phyloP scores from a whole-genome alignment of 306 rosid genomes.

The Astragalus membranaceus region DNA sequence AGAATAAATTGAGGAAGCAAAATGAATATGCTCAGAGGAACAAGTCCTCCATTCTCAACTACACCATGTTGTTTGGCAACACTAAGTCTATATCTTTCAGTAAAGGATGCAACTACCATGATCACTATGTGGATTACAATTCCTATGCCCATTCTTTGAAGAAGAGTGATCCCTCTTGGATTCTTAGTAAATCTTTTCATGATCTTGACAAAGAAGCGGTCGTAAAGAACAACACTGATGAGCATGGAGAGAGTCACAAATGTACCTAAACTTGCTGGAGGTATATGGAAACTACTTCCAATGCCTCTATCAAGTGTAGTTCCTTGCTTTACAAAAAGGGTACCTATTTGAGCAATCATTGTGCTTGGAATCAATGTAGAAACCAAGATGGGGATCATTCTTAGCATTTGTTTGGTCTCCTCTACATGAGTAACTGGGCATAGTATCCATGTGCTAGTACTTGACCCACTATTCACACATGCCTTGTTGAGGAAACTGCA shows the following conservation, averaged over 20 bases:
- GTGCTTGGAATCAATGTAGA: constrained; percentile 51
- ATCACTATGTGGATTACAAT: constrained; percentile 33
- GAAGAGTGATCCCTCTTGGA: constrained; percentile 69
- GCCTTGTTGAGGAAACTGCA: constrained; percentile 66
- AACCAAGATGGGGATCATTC: constrained; percentile 51
- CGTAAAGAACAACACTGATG: constrained; percentile 41
- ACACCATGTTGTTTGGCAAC: constrained; percentile 28
- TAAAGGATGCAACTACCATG: constrained; percentile 41
- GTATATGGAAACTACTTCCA: constrained; percentile 53
- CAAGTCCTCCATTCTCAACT: constrained; percentile 15
- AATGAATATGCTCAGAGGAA: constrained; percentile 54
- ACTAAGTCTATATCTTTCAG: constrained; percentile 48
- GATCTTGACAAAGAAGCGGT: constrained; percentile 44
- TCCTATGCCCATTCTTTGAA: constrained; percentile 66
- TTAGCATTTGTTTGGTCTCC: constrained; percentile 70
- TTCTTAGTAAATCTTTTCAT: constrained; percentile 37
- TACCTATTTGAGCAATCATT: constrained; percentile 34
- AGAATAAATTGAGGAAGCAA: constrained; percentile 61
- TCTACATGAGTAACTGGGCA: constrained; percentile 70
- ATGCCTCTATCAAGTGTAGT: constrained; percentile 48
- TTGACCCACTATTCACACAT: constrained; percentile 27
- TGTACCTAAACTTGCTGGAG: constrained; percentile 52
- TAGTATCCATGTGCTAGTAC: constrained; percentile 35
- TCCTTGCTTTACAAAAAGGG: constrained; percentile 65
- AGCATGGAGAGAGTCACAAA: constrained; percentile 46